Evolutionary conservation across 495 filamentous ascomycete genomes (phyloP).

Genomic region (Penicillium egyptiacum): DNA sequence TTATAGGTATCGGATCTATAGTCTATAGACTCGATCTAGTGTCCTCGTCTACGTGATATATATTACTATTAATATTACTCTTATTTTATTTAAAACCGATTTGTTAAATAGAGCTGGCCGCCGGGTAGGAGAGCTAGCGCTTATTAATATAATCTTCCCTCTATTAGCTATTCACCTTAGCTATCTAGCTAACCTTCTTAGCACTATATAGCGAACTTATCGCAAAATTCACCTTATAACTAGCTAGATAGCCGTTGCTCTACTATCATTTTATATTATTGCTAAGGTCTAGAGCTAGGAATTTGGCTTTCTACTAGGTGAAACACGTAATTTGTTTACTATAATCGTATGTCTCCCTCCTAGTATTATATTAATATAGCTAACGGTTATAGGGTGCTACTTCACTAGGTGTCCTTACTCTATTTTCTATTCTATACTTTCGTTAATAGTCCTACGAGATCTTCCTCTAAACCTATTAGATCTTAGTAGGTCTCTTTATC

Average conservation of each 20-base stretch:
- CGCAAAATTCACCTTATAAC: conserved; percentile 22
- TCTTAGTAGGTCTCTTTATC: conserved; percentile 24
- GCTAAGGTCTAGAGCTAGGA: conserved; percentile 7
- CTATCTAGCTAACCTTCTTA: conserved; percentile 28
- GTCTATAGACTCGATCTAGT: conserved; percentile 23
- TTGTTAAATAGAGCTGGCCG: conserved; percentile 13
- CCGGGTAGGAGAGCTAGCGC: conserved; percentile 23
- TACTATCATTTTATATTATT: conserved; percentile 23
- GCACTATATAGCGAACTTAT: conserved; percentile 20
- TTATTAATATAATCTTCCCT: conserved; percentile 25
- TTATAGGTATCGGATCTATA: conserved; percentile 16
- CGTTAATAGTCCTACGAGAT: conserved; percentile 31
- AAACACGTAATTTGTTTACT: conserved; percentile 18
- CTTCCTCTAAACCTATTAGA: conserved; percentile 36
- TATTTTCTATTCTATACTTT: conserved; percentile 26
- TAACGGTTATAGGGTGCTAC: conserved; percentile 14
- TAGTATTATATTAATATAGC: neutral
- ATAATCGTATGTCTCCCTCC: conserved; percentile 16
- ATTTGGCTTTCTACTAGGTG: conserved; percentile 15
- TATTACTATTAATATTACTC: conserved; percentile 21
- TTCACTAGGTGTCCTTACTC: conserved; percentile 17
- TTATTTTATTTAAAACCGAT: conserved; percentile 18
- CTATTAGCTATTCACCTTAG: conserved; percentile 26
- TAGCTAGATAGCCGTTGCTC: too few relatives aligned
- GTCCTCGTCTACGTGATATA: conserved; percentile 19